phyloP scores from a whole-genome alignment of 2,329 filamentous ascomycete genomes.

The Juglanconis juglandina region DNA sequence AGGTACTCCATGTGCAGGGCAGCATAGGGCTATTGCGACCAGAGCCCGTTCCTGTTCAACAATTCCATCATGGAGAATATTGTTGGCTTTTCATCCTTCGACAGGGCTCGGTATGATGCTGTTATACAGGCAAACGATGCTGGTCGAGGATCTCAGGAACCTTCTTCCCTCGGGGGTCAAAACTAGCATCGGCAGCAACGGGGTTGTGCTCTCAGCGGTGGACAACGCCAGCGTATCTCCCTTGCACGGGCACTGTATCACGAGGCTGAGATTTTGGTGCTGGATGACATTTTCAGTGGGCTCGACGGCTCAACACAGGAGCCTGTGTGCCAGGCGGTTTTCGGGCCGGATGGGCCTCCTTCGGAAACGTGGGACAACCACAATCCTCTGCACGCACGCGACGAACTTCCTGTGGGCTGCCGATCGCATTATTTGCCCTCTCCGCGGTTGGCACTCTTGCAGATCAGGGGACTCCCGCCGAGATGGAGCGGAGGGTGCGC shows the following conservation, averaged over 20 bases:
- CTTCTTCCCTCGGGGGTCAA: slow-evolving; percentile 31
- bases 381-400: too few relatives aligned
- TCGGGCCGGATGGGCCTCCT: slow-evolving; percentile 29
- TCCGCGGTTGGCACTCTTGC: too few relatives aligned
- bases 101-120: slow-evolving; percentile 27
- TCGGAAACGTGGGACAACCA: too few relatives aligned
- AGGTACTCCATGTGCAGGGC: neutral
- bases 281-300: slow-evolving; percentile 40
- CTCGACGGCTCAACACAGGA: slow-evolving; percentile 38
- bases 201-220: slow-evolving; percentile 33
- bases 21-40: slow-evolving; percentile 20
- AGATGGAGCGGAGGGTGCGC: too few relatives aligned
- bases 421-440: too few relatives aligned
- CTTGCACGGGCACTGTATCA: slow-evolving; percentile 25
- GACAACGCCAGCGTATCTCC: slow-evolving; percentile 29
- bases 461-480: too few relatives aligned
- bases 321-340: slow-evolving; percentile 36
- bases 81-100: slow-evolving; percentile 8
- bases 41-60: slow-evolving; percentile 23
- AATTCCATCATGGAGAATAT: slow-evolving; percentile 13
- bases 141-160: slow-evolving; percentile 25
- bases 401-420: too few relatives aligned
- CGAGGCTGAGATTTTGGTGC: slow-evolving; percentile 27
- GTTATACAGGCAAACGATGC: slow-evolving; percentile 28
- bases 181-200: slow-evolving; percentile 33